These are phyloP conservation scores for Mortierella sp. DNA, from an alignment of 371 early-diverging fungal species.

Conservation along the genomic window DNA sequence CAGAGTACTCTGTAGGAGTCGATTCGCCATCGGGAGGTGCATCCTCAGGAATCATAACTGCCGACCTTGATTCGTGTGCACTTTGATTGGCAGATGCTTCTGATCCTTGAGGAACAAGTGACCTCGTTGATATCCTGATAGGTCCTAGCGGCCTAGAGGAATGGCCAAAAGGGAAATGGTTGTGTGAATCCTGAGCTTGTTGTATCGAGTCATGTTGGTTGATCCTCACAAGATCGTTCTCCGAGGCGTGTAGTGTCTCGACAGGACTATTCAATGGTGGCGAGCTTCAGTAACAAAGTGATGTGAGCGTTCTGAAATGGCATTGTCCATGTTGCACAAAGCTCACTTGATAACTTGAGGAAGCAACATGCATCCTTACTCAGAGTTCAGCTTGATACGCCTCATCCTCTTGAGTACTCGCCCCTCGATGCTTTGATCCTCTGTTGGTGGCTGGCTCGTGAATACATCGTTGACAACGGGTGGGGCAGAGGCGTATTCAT, in stretches of 20 bases:
- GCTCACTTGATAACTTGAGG: neutral
- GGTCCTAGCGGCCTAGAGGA: conserved; percentile 9
- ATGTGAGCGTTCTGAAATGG: neutral
- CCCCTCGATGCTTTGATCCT: conserved; percentile 25
- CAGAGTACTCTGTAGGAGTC: conserved; percentile 12
- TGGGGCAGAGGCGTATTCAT: neutral
- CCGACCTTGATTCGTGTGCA: no score
- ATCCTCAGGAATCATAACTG: no score
- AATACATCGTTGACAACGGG: neutral
- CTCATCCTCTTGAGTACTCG: conserved; percentile 45
- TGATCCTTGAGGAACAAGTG: neutral
- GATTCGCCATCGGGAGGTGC: no score
- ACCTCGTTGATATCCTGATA: conserved; percentile 35
- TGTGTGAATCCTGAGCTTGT: neutral
- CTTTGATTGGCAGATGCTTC: neutral
- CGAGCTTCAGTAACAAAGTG: conserved; percentile 12
- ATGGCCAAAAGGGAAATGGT: neutral
- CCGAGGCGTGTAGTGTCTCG: neutral
- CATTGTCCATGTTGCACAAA: neutral
- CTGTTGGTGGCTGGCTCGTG: neutral
- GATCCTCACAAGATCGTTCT: neutral
- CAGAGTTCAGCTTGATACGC: conserved; percentile 42
- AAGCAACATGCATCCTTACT: conserved; percentile 16
- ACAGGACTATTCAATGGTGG: conserved; percentile 18
- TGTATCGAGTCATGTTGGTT: neutral